Conservation (phyloP, 1,284 basidiomycete genomes). For the Malassezia yamatoensis region DNA sequence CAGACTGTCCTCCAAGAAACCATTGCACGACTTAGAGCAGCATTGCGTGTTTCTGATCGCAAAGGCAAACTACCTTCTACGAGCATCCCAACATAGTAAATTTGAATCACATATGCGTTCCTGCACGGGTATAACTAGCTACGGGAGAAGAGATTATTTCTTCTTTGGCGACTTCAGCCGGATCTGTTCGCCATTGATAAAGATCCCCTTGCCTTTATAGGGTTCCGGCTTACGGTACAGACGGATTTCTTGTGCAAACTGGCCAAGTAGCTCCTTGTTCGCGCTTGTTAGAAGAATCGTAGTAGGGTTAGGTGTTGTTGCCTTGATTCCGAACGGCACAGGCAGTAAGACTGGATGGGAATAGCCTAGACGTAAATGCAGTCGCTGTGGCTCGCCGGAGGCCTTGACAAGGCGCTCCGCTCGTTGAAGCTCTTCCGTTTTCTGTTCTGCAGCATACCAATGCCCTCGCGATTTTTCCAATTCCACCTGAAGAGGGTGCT, state of each 20-base stretch:
- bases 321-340: constrained; percentile 54
- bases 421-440: constrained; percentile 23
- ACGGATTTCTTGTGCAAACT: constrained; percentile 78
- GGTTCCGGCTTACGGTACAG: constrained; percentile 82
- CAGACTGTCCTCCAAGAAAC: background rate
- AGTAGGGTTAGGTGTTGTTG: constrained; percentile 50
- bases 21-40: constrained; percentile 2
- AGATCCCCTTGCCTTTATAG: constrained; percentile 80
- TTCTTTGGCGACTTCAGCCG: constrained; percentile 85
- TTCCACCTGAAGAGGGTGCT: constrained; percentile 26
- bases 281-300: constrained; percentile 52
- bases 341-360: constrained; percentile 76
- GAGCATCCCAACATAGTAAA: background rate
- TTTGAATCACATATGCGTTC: background rate
- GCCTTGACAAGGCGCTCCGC: constrained; percentile 16
- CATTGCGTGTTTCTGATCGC: background rate
- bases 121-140: background rate
- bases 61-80: constrained; percentile 3
- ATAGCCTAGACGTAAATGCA: constrained; percentile 59
- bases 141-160: constrained; percentile 57
- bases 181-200: constrained; percentile 77
- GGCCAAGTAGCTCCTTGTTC: constrained; percentile 60
- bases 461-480: constrained; percentile 19
- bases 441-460: constrained; percentile 27
- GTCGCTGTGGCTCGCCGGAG: constrained; percentile 21